Conservation (phyloP, 225 moss, liverwort and hornwort species). For the Anthoceros angustus region DNA sequence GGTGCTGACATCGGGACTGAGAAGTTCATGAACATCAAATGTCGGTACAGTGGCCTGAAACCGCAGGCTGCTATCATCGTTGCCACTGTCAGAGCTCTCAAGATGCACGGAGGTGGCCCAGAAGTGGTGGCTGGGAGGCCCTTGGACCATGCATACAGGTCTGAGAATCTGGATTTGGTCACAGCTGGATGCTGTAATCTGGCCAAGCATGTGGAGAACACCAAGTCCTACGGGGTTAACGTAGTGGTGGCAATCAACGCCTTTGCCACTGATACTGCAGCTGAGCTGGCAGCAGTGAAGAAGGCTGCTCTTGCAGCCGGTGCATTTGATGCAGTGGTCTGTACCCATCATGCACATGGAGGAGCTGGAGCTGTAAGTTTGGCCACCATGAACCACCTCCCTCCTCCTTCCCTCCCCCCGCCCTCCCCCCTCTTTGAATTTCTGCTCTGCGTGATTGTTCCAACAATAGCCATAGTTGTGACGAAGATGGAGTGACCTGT, state of each 20-base stretch:
- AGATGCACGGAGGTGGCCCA: conserved; percentile 99
- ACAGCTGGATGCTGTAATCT: conserved; percentile 53
- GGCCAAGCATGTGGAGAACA: conserved; percentile 72
- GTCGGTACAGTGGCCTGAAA: conserved; percentile 76
- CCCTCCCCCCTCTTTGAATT: not conserved
- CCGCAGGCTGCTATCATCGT: conserved; percentile 88
- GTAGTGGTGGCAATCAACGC: conserved; percentile 96
- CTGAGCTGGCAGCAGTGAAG: conserved; percentile 57
- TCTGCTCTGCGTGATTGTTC: not conserved
- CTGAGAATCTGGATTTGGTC: conserved; percentile 70
- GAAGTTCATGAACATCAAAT: conserved; percentile 92
- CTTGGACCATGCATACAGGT: conserved; percentile 73
- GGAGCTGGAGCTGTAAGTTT: conserved; percentile 71
- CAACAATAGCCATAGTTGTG: too few relatives aligned
- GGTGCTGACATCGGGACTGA: conserved; percentile 95
- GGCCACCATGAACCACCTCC: not conserved
- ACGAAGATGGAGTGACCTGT: too few relatives aligned
- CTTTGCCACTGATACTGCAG: conserved; percentile 65
- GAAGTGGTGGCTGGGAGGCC: conserved; percentile 83
- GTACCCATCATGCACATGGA: conserved; percentile 87
- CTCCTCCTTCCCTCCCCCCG: not conserved
- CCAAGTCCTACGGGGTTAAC: conserved; percentile 72
- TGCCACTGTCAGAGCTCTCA: conserved; percentile 81
- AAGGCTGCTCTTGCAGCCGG: conserved; percentile 68
- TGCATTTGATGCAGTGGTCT: conserved; percentile 70